Evolutionary conservation across 768 basidiomycete genomes (phyloP).

Genomic region (Trametes elegans): DNA sequence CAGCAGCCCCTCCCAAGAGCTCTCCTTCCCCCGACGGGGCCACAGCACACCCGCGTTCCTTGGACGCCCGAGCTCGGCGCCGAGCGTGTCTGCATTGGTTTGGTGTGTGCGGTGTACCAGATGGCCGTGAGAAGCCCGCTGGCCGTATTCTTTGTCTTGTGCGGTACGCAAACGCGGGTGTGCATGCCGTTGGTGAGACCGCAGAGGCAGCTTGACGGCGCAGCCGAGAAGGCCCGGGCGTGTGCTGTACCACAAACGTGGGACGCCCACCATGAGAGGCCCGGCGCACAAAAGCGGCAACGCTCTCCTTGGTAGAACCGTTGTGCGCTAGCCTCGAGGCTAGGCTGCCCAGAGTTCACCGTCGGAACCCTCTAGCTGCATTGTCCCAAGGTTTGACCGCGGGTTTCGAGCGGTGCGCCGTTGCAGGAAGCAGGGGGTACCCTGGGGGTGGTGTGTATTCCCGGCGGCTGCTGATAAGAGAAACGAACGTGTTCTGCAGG

Average conservation of each 20-base stretch:
- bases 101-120: too few species aligned
- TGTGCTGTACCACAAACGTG: slow-evolving; percentile 1
- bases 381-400: neutral
- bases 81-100: too few species aligned
- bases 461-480: neutral
- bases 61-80: too few species aligned
- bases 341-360: neutral
- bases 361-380: neutral
- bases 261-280: slow-evolving; percentile 3
- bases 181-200: neutral
- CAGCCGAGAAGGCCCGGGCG: neutral
- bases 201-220: neutral
- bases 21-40: neutral
- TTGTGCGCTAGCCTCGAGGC: slow-evolving; percentile 4
- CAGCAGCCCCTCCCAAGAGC: neutral
- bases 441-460: neutral
- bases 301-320: neutral
- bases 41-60: neutral
- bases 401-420: neutral
- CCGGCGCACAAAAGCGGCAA: neutral
- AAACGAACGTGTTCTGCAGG: slow-evolving; percentile 6
- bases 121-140: too few species aligned
- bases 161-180: too few species aligned
- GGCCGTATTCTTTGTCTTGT: too few species aligned
- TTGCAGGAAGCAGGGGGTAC: neutral